Evolutionary conservation across 148 eudicot species (phyloP), one percentile per base, ranked within the genome.

Genomic region (Fagopyrum homotropicum): DNA sequence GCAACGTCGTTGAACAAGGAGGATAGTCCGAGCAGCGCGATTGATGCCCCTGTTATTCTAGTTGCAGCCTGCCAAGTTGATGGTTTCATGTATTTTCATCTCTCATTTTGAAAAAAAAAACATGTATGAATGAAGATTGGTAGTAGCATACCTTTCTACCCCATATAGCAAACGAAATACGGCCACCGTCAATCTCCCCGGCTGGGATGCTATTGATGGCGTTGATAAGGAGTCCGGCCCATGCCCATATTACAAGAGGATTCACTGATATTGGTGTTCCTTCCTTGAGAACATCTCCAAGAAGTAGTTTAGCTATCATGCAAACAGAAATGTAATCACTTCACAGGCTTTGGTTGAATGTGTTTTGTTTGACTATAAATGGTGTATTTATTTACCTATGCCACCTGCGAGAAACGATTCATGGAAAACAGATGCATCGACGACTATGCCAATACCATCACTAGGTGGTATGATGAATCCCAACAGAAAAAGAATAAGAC

Each of bases 191-290:
- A 5, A 90, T 89, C 86, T 96, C 99, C 70, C 99, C 99, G 30
- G 99, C 99, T 56, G 99, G 99, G 76, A 96, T 89, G 85, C 99
- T 92, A 84, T 90, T 96, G 77, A 96, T 85, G 74, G 99, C 99
- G 78, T 92, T 96, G 19, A 92, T 96, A 17, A 96, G 90, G 76
- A 96, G 92, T 61, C 99, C 99, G 7, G 99, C 99, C 99, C 96
- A 96, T 55, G 99, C 92, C 99, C 98, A 96, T 74, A 96, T 69
- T n/a, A 90, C 91, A n/a, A 96, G 92, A 47, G 99, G 99, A 81
- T 96, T 96, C 12, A 96, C 77, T 16, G 97, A 92, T 79, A 96
- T 80, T 19, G 97, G 86, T 73, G 93, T 84, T 26, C 98, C 97
- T 81, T 96, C 99, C 80, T 86, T 92, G 57, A 96, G 97, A 76